Percentiles rank a stretch among this genome's conserved stretches.
phyloP scores from a whole-genome alignment of 1,284 basidiomycete species.

The Retiboletus flavoniger region DNA sequence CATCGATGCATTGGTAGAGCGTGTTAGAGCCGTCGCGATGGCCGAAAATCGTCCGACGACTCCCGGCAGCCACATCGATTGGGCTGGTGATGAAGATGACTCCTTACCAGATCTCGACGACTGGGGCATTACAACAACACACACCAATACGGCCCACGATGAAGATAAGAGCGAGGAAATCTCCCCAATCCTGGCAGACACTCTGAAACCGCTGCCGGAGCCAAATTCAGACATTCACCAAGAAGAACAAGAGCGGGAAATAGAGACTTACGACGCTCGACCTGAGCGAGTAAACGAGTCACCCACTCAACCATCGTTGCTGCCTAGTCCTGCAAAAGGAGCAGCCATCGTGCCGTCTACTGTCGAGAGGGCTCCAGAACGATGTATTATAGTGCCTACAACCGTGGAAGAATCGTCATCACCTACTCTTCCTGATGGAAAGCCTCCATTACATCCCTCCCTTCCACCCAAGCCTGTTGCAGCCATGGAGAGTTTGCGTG shows the following conservation, averaged over 20 bases:
- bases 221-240: conserved; percentile 28
- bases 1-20: conserved; percentile 70
- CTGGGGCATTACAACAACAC: conserved; percentile 63
- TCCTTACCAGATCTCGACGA: conserved; percentile 78
- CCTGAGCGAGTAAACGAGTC: conserved; percentile 11
- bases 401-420: conserved; percentile 10
- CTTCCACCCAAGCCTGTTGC: conserved; percentile 48
- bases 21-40: conserved; percentile 67
- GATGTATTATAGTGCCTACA: conserved; percentile 4
- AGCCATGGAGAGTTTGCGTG: conserved; percentile 24
- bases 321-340: conserved; percentile 6
- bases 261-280: conserved; percentile 21
- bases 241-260: conserved; percentile 21
- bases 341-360: neutral
- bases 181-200: conserved; percentile 67
- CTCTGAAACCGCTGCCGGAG: conserved; percentile 63
- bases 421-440: conserved; percentile 15
- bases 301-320: conserved; percentile 8
- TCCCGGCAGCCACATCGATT: conserved; percentile 77
- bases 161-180: conserved; percentile 44
- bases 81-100: conserved; percentile 82
- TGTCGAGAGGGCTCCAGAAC: conserved; percentile 4
- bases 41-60: conserved; percentile 62
- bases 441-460: conserved; percentile 43
- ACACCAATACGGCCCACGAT: conserved; percentile 16